Percentiles rank a stretch among this genome's conserved stretches.
phyloP scores from a whole-genome alignment of 1,284 basidiomycete species.

The Apiotrichum laibachii region DNA sequence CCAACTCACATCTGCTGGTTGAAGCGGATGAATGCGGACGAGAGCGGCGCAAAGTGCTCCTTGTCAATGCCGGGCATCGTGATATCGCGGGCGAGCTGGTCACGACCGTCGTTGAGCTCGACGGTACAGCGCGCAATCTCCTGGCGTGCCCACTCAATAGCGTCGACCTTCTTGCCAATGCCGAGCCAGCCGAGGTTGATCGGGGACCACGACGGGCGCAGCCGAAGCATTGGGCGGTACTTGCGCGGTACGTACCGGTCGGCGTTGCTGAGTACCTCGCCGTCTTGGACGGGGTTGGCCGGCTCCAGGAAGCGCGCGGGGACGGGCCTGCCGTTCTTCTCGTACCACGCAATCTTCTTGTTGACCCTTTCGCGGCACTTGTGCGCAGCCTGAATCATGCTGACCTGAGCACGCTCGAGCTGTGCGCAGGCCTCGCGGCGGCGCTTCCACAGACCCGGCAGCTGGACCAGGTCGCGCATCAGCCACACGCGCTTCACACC shows the following conservation, averaged over 20 bases:
- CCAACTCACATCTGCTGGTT: constrained; percentile 69
- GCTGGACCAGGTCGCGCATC: constrained; percentile 59
- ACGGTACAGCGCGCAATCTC: constrained; percentile 41
- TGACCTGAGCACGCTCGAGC: constrained; percentile 64
- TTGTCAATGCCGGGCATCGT: constrained; percentile 38
- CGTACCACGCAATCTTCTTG: constrained; percentile 32
- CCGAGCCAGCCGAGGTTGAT: constrained; percentile 64
- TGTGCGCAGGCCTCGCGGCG: constrained; percentile 60
- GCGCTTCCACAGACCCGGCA: constrained; percentile 64
- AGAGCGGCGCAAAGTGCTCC: constrained; percentile 61
- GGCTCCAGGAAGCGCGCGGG: constrained; percentile 33
- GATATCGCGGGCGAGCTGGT: constrained; percentile 54
- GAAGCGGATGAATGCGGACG: constrained; percentile 89
- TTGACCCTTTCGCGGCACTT: constrained; percentile 38
- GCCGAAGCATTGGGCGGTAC: constrained; percentile 75
- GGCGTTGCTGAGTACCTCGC: constrained; percentile 29
- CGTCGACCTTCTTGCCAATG: constrained; percentile 73
- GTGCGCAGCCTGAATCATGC: constrained; percentile 57
- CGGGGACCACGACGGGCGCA: constrained; percentile 61
- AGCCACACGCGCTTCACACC: constrained; percentile 76
- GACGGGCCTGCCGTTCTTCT: constrained; percentile 40
- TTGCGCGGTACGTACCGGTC: constrained; percentile 64
- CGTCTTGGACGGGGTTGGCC: constrained; percentile 31
- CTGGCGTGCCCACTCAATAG: constrained; percentile 74
- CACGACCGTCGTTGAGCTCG: constrained; percentile 38